A percentile compares a stretch with the other conserved stretches of the same genome.
phyloP scores from a whole-genome alignment of 331 rosid species.

The Phaseolus coccineus region DNA sequence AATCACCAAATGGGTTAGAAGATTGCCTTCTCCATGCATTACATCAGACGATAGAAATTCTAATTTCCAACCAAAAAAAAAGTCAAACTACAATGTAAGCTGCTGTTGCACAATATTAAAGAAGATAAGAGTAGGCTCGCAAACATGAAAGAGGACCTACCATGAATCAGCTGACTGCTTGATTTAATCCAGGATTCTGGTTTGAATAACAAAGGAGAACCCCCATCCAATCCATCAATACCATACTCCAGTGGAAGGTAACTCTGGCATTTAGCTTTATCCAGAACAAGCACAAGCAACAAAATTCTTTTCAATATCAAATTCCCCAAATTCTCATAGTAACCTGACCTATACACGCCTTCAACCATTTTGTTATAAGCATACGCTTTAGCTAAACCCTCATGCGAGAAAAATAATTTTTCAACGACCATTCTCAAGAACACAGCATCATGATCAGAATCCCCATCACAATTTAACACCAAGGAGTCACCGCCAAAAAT shows the following conservation, averaged over 20 bases:
- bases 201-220: constrained; percentile 85
- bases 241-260: constrained; percentile 85
- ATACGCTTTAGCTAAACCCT: constrained; percentile 69
- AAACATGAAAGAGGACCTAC: constrained; percentile 48
- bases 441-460: constrained; percentile 62
- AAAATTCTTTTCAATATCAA: constrained; percentile 79
- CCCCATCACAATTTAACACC: constrained; percentile 60
- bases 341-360: constrained; percentile 89
- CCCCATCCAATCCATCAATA: constrained; percentile 94
- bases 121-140: constrained; percentile 1
- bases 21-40: constrained; percentile 97
- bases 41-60: constrained; percentile 86
- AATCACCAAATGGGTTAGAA: constrained; percentile 76
- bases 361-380: constrained; percentile 95
- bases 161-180: constrained; percentile 77
- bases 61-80: constrained; percentile 53
- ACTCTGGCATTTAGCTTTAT: constrained; percentile 86
- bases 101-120: constrained; percentile 24
- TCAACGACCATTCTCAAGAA: constrained; percentile 83
- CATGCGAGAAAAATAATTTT: constrained; percentile 73
- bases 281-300: constrained; percentile 80
- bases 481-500: constrained; percentile 86
- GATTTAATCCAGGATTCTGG: constrained; percentile 72
- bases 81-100: constrained; percentile 49
- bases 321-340: constrained; percentile 87